Conservation (phyloP, 345 rosid genomes). For the Hibiscus mutabilis region DNA sequence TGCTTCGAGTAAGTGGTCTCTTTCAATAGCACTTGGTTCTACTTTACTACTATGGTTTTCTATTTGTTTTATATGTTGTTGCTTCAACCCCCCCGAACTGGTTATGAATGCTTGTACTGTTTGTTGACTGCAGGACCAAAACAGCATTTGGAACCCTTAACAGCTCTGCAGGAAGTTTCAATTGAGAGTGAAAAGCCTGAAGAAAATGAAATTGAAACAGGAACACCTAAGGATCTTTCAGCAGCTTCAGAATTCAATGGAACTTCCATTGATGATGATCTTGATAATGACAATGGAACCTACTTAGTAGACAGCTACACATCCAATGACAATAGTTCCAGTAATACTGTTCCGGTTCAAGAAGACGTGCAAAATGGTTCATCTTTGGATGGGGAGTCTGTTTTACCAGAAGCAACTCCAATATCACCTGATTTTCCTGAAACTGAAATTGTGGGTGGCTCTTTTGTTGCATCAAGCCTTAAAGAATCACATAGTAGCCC, state of each 20-base stretch:
- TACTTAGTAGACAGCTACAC: constrained; percentile 18
- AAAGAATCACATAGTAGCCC: constrained; percentile 25
- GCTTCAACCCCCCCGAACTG: not conserved
- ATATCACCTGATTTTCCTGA: constrained; percentile 30
- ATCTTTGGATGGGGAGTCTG: constrained; percentile 20
- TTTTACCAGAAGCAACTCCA: constrained; percentile 30
- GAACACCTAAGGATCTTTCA: constrained; percentile 22
- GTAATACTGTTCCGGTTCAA: constrained; percentile 19
- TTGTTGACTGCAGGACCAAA: constrained; percentile 39
- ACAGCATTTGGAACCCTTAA: constrained; percentile 65
- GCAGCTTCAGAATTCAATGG: constrained; percentile 33
- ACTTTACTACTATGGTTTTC: not conserved
- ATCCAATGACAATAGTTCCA: constrained; percentile 21
- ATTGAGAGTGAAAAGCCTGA: constrained; percentile 32
- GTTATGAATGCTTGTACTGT: not conserved
- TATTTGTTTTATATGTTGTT: not conserved
- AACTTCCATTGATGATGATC: constrained; percentile 24
- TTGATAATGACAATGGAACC: constrained; percentile 20
- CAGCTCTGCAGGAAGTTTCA: constrained; percentile 46
- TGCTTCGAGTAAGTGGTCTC: constrained; percentile 47
- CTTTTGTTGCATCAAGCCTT: constrained; percentile 22
- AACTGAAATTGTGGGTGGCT: constrained; percentile 23
- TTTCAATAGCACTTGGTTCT: not conserved
- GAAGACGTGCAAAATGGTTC: constrained; percentile 30
- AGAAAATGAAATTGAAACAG: constrained; percentile 25